Percentiles rank a stretch among this genome's conserved stretches.
These are phyloP conservation scores for Pulveroboletus sp. DNA, from an alignment of 1,284 basidiomycete genomes.

Conservation along the genomic window DNA sequence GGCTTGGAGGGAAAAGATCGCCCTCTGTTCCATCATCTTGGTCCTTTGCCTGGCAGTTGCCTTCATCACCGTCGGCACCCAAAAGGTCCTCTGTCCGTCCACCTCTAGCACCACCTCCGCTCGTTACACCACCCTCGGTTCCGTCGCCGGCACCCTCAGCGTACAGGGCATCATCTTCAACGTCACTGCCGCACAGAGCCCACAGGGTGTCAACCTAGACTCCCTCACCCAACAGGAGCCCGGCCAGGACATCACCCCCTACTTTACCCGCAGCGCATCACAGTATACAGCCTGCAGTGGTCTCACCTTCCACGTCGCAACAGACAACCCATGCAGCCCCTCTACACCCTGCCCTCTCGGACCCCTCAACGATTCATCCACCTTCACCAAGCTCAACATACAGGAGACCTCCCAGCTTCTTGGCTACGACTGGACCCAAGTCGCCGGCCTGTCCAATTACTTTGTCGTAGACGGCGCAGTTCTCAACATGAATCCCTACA, in stretches of 20 bases:
- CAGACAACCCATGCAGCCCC: slow-evolving; percentile 70
- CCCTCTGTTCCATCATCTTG: slow-evolving; percentile 85
- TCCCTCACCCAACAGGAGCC: slow-evolving; percentile 57
- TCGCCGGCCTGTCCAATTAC: slow-evolving; percentile 67
- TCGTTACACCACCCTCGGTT: slow-evolving; percentile 69
- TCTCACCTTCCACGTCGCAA: slow-evolving; percentile 66
- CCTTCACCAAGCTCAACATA: slow-evolving; percentile 62
- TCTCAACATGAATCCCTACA: slow-evolving; percentile 90
- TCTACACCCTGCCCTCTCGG: slow-evolving; percentile 63
- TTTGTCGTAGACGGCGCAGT: slow-evolving; percentile 93
- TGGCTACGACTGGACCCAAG: slow-evolving; percentile 89
- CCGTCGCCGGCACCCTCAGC: slow-evolving; percentile 65
- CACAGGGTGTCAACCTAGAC: slow-evolving; percentile 57
- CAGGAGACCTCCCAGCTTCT: slow-evolving; percentile 65
- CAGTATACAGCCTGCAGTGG: slow-evolving; percentile 67
- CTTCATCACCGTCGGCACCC: slow-evolving; percentile 94
- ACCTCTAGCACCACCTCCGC: slow-evolving; percentile 56
- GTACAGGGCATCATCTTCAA: slow-evolving; percentile 82
- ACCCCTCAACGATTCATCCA: slow-evolving; percentile 54
- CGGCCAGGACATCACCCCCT: slow-evolving; percentile 87
- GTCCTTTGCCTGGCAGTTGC: slow-evolving; percentile 81
- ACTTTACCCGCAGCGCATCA: slow-evolving; percentile 71
- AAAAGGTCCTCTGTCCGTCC: slow-evolving; percentile 87
- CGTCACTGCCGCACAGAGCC: slow-evolving; percentile 56
- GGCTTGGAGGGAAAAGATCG: slow-evolving; percentile 98